Evolutionary conservation across 805 yeast genomes (phyloP).

Genomic region (Yamadazyma laniorum): DNA sequence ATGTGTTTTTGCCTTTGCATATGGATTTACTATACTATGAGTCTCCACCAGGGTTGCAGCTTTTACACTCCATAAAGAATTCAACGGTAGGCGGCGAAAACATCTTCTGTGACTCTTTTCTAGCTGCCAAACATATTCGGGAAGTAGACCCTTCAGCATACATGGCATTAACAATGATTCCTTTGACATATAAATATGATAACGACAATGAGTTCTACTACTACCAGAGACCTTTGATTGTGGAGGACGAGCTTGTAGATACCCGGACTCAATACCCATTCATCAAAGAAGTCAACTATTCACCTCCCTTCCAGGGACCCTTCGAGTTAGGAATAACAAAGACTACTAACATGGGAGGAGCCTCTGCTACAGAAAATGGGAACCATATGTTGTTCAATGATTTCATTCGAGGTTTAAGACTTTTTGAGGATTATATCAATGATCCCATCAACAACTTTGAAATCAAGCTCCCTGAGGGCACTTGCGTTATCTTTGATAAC

Average conservation of each 20-base stretch:
- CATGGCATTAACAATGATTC: slow-evolving; percentile 57
- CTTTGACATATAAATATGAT: slow-evolving; percentile 67
- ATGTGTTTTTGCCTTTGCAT: slow-evolving; percentile 63
- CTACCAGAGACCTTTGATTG: slow-evolving; percentile 60
- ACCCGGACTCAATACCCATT: slow-evolving; percentile 16
- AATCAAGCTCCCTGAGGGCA: slow-evolving; percentile 53
- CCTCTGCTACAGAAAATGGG: slow-evolving; percentile 33
- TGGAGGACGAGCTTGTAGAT: slow-evolving; percentile 41
- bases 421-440: slow-evolving; percentile 59
- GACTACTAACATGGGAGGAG: slow-evolving; percentile 8
- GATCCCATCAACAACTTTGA: slow-evolving; percentile 53
- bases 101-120: slow-evolving; percentile 66
- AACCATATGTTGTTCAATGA: slow-evolving; percentile 47
- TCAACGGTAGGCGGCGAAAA: slow-evolving; percentile 65
- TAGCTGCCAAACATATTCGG: slow-evolving; percentile 57
- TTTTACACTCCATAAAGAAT: slow-evolving; percentile 59
- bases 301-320: slow-evolving; percentile 85
- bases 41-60: slow-evolving; percentile 77
- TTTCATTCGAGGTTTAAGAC: slow-evolving; percentile 54
- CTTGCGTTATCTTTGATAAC: slow-evolving; percentile 69
- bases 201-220: slow-evolving; percentile 61
- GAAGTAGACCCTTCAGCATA: slow-evolving; percentile 61
- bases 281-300: slow-evolving; percentile 63
- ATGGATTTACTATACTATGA: slow-evolving; percentile 78
- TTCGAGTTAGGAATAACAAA: slow-evolving; percentile 55